Base-by-base conservation (phyloP, 106 monocot species). In the Acorus gramineus region DNA sequence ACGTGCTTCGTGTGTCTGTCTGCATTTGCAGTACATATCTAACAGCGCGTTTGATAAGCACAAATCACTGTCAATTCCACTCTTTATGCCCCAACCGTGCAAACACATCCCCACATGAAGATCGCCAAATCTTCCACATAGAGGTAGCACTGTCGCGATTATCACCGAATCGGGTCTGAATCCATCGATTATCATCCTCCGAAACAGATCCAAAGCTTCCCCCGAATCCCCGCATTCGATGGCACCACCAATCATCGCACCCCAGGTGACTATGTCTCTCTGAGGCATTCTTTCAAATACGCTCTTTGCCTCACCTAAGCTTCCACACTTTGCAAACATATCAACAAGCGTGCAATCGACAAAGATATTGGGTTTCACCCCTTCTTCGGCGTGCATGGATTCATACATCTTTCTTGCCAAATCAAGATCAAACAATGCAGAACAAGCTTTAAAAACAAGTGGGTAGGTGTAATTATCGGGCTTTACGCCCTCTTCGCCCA, bases 21-120 rank as follows among this genome's bases (percentile, higher is more conserved):
- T 79, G 14, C 86, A 82, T 67, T 86, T 86, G 9, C 71, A 66
- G 57, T 86, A 86, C 86, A 83, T 86, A 56, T 86, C 86, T 8
- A 86, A 74, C 50, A 83, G 42, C 6, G 87, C 80, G 61, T 87
- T 87, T 2, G 59, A 62, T 44, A 87, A 75, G 13, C 74, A 83
- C 6, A 87, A 47, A 60, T 87, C 77, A 46, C 53, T 48, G 9
- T 7, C 3, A 0, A 81, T 42, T 55, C 83, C 83, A 46, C 49
- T 63, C 53, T 66, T 83, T 2, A 87, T 4, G 11, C 63, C 72
- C 45, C 65, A 78, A 50, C 78, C 71, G 2, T 87, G 80, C 71
- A 87, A 44, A 13, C 63, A 71, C 80, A 69, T 73, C 3, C 83
- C 87, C 42, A 75, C 42, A 4, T 4, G 2, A 46, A 78, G 44